Base-by-base conservation (phyloP, 192 early-diverging fungal genomes). In the Coemansia sp. region DNA sequence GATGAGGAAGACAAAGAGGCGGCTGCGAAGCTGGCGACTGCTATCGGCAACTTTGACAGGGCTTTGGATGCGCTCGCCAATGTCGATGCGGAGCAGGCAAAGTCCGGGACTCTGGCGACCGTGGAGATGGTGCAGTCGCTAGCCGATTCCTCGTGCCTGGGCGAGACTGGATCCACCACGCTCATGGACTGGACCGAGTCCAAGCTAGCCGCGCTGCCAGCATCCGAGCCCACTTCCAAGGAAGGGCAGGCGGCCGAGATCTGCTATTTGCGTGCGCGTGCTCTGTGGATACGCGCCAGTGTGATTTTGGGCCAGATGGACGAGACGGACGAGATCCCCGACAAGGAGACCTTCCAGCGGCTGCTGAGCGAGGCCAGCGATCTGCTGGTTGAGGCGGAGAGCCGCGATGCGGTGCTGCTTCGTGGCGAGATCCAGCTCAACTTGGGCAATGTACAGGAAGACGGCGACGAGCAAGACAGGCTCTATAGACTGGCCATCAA, bases 341-440 rank as follows among this genome's bases (percentile, higher is more conserved):
- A 64, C 20, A 59, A 56, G 21, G 48, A 59, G n/a, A 6, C 23
- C n/a, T 34, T 65, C 36, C 28, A 61, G 3, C 38, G 23, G 35
- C 69, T 77, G 23, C 59, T 83, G n/a, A 9, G 0, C 31, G 64
- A 64, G 35, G 71, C 75, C n/a, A 12, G 35, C 8, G 39, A 9
- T 23, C 60, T 74, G 47, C 60, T 77, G 21, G 45, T 45, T n/a
- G 60, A 50, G 1, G 38, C 41, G 0, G 31, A 48, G 13, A 25
- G 23, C 52, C 52, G 63, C 39, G 76, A 75, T 3, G 73, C 66
- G 0, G 36, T 83, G 69, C 59, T 78, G 9, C 53, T 83, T 65
- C 72, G 37, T 10, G 75, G 75, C 38, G 80, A 83, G 59, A 53
- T 77, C 2, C 39, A 68, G 41, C 57, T 83, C 20, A 83, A 83